Base-by-base conservation (phyloP, 768 basidiomycete species). In the Suillus subaureus region DNA sequence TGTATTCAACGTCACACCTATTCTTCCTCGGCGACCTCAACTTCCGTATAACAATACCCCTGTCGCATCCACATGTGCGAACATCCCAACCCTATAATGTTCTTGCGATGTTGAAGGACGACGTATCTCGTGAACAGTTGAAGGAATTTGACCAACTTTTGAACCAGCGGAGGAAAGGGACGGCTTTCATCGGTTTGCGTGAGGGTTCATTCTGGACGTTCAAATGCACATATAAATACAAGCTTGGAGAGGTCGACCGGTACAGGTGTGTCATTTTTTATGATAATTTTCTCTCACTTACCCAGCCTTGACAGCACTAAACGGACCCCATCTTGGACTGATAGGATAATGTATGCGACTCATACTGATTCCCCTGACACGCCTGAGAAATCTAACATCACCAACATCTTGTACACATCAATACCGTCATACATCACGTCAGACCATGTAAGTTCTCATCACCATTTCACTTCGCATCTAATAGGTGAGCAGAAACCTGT, bases 1-100 rank as follows among this genome's bases (percentile, higher is more conserved):
- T 98, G 55, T 95, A 92, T 79, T 82, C 88, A 52, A 91, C 95
- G 0, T 93, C 94, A 15, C 94, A 98, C 75, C 83, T 97, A 1
- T 97, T 98, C 83, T 84, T 97, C 74, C 84, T 97, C 40, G 97
- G 97, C 7, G 96, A 98, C 77, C 85, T 97, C 67, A 98, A 98
- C 78, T 97, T 96, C 77, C 88, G 96, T 18, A 76, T 99, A 18
- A 80, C 84, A n/a, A 70, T 90, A 18, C 89, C 92, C 0, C 68
- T 82, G 54, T 78, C 83, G 28, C 84, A 89, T 72, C 78, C 85
- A 31, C 79, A 87, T 28, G 76, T 75, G 33, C 70, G 72, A 28
- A 69, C 73, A 62, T 72, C 70, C 13, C 69, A 70, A 5, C 58
- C 77, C 13, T 75, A 81, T 37, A 79, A 87, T 63, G 74, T 77